phyloP scores from a whole-genome alignment of 139 green algal species.

The Volvox africanus region DNA sequence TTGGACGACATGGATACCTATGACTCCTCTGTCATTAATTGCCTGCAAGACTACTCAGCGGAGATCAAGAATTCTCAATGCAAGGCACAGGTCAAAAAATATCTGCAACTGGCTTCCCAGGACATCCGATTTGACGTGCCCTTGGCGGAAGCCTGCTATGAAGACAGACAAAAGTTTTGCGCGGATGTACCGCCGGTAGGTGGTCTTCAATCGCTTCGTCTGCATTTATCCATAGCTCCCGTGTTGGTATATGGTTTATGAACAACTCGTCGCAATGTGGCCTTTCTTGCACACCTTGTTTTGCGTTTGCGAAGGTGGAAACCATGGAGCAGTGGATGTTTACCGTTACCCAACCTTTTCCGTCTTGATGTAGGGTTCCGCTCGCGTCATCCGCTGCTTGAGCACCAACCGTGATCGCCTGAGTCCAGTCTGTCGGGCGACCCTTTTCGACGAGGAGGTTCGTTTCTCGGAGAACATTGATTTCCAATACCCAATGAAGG shows the following conservation, averaged over 20 bases:
- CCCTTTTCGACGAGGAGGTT: constrained; percentile 79
- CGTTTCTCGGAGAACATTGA: constrained; percentile 81
- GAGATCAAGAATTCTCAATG: constrained; percentile 63
- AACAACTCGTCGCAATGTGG: neutral
- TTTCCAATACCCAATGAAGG: constrained; percentile 89
- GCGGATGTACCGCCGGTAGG: constrained; percentile 68
- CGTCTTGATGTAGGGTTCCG: constrained; percentile 66
- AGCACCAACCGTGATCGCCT: constrained; percentile 78
- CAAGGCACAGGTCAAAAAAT: constrained; percentile 68
- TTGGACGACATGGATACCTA: constrained; percentile 63
- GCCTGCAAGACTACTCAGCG: constrained; percentile 65
- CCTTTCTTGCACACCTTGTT: neutral
- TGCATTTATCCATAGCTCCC: too few species aligned
- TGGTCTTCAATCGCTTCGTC: neutral
- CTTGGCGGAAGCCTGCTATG: constrained; percentile 78
- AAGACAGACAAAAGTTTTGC: constrained; percentile 75
- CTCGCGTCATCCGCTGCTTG: constrained; percentile 87
- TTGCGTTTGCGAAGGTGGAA: too few species aligned
- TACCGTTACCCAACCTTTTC: too few species aligned
- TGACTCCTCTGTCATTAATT: constrained; percentile 65
- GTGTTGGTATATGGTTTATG: neutral
- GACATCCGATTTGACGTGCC: constrained; percentile 91
- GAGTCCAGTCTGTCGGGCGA: constrained; percentile 66
- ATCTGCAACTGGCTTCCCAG: constrained; percentile 74
- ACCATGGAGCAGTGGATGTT: too few species aligned